Base-by-base conservation (phyloP, 768 basidiomycete genomes). In the Lactifluus piperatus region DNA sequence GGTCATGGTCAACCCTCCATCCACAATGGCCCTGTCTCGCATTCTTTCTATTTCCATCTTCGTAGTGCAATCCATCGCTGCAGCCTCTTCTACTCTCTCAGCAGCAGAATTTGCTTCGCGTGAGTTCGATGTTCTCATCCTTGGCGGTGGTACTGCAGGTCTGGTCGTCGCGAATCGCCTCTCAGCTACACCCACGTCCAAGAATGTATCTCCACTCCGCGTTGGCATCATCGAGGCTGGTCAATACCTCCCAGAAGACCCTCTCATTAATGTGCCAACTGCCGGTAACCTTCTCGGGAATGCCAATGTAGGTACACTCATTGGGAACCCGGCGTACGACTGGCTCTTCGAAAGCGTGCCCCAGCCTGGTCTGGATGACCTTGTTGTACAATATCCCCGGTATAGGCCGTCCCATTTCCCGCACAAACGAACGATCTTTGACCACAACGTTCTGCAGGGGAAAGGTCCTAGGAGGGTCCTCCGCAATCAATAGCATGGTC, bases 221-320 rank as follows among this genome's bases (percentile, higher is more conserved):
- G 58, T 63, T 41, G 62, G 62, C 10, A 39, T 63, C 44, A 63
- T 63, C n/a, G 62, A 63, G 37, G 62, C 62, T 24, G 62, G 62
- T 9, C 39, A 54, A 27, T 45, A 63, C 29, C 53, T 54, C 41
- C 62, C 62, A 7, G 54, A 51, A 18, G 62, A 63, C n/a, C 52
- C 58, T 24, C 58, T 60, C 44, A 63, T 63, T 30, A 56, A 63
- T 39, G 48, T 58, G 10, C 62, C 62, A 30, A 63, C 58, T 32
- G 62, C 62, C 18, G 62, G 62, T 9, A 63, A 60, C 39, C 54
- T 63, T 13, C 58, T 63, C 4, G 58, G 62, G 2, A 63, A 63
- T 22, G 44, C 62, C 34, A 54, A 56, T 26, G 44, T 60, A 5
- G 62, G 62, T 20, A 61, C 62, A 24, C 54, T 63, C 9, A 29